These are phyloP conservation scores for Ulmus americana DNA, from an alignment of 331 rosid genomes.

Conservation along the genomic window DNA sequence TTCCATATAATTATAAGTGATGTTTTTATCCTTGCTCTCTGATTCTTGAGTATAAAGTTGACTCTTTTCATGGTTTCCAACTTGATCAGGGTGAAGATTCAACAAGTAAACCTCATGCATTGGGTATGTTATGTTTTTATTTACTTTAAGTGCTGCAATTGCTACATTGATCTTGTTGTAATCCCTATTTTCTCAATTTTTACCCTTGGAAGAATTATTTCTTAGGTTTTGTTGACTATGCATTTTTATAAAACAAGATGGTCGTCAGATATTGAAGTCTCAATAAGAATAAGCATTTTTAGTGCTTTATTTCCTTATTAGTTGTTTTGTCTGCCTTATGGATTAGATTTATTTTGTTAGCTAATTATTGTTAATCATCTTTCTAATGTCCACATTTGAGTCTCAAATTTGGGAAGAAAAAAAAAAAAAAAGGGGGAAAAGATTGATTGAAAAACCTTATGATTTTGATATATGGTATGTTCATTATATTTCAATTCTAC, in stretches of 20 bases:
- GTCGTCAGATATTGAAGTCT: not conserved
- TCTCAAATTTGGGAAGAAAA: not conserved
- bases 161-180: not conserved
- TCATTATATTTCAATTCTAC: too few relatives aligned
- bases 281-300: not conserved
- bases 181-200: not conserved
- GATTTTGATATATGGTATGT: too few relatives aligned
- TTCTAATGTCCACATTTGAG: not conserved
- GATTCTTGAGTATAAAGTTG: slow-evolving; percentile 10
- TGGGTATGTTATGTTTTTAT: slow-evolving; percentile 44
- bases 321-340: not conserved
- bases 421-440: too few relatives aligned
- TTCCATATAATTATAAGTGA: not conserved
- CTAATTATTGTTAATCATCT: not conserved
- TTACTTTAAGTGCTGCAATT: slow-evolving; percentile 16
- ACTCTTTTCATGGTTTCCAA: slow-evolving; percentile 25
- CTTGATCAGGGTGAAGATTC: slow-evolving; percentile 52
- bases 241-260: not conserved
- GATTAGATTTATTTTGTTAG: not conserved
- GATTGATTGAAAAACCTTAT: too few relatives aligned
- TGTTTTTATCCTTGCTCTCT: not conserved
- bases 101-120: slow-evolving; percentile 24
- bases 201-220: not conserved
- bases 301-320: not conserved
- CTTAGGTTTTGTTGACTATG: not conserved